Evolutionary conservation across 2,329 filamentous ascomycete genomes (phyloP).

Genomic region (Ophiostoma ulmi): DNA sequence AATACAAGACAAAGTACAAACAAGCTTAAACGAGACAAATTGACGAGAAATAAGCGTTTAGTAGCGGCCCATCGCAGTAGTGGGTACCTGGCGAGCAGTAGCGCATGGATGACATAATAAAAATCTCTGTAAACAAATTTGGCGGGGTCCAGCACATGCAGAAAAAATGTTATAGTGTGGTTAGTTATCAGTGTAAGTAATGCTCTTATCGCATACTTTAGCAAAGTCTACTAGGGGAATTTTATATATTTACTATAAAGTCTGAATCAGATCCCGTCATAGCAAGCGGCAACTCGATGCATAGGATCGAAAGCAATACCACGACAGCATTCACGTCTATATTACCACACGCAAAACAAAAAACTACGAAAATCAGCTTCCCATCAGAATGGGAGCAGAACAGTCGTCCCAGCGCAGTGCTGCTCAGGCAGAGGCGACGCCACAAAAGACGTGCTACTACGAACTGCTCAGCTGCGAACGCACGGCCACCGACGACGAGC

Average conservation of each 20-base stretch:
- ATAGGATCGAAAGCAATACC: background rate
- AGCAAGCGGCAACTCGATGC: background rate
- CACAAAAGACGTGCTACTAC: constrained; percentile 72
- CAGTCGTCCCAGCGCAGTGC: constrained; percentile 45
- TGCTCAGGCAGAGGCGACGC: constrained; percentile 27
- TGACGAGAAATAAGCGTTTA: background rate
- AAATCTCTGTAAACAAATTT: no score
- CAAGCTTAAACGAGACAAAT: background rate
- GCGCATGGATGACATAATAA: no score
- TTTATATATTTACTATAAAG: background rate
- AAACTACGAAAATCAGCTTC: background rate
- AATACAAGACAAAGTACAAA: background rate
- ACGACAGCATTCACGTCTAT: background rate
- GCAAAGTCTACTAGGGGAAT: background rate
- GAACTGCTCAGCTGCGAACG: constrained; percentile 71
- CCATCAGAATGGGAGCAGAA: constrained; percentile 48
- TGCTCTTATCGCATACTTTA: background rate
- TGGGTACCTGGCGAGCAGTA: background rate
- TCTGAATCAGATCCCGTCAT: background rate
- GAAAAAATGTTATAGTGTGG: background rate
- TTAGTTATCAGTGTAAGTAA: constrained; percentile 9
- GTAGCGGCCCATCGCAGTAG: background rate
- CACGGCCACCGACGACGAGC: constrained; percentile 77
- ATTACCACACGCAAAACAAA: background rate
- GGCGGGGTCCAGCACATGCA: background rate